Conservation (phyloP, 257 asterid species). For the Ilex asprella region DNA sequence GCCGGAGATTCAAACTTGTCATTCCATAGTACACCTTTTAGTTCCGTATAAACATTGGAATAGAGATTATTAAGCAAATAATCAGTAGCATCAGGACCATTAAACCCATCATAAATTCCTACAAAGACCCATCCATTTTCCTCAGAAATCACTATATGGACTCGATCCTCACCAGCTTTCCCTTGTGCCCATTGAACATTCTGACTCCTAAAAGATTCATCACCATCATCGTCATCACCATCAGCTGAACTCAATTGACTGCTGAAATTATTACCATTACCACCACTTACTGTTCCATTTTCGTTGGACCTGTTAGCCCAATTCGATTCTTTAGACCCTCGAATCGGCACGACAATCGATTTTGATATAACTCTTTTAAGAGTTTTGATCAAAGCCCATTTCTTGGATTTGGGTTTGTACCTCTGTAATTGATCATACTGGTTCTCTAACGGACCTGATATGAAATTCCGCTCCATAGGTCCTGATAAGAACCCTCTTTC, state of each 20-base stretch:
- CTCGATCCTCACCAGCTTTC: constrained; percentile 93
- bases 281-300: neutral
- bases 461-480: constrained; percentile 78
- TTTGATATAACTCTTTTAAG: constrained; percentile 48
- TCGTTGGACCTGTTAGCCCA: constrained; percentile 8
- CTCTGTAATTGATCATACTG: constrained; percentile 67
- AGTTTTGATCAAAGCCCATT: constrained; percentile 44
- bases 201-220: constrained; percentile 62
- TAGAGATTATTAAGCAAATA: constrained; percentile 64
- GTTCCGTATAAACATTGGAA: constrained; percentile 64
- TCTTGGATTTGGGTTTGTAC: constrained; percentile 62
- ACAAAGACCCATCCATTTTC: constrained; percentile 92
- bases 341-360: constrained; percentile 21
- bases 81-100: constrained; percentile 96
- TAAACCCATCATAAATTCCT: constrained; percentile 89
- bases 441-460: constrained; percentile 85
- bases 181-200: constrained; percentile 99
- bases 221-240: constrained; percentile 48
- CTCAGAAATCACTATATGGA: constrained; percentile 76
- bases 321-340: constrained; percentile 43
- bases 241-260: constrained; percentile 65
- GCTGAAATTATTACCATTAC: constrained; percentile 32
- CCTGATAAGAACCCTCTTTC: constrained; percentile 93
- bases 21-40: constrained; percentile 72
- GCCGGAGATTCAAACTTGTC: constrained; percentile 44